Evolutionary conservation across 2,329 filamentous ascomycete species (phyloP), one percentile per base, ranked within the genome.

Genomic region (Septoria linicola): DNA sequence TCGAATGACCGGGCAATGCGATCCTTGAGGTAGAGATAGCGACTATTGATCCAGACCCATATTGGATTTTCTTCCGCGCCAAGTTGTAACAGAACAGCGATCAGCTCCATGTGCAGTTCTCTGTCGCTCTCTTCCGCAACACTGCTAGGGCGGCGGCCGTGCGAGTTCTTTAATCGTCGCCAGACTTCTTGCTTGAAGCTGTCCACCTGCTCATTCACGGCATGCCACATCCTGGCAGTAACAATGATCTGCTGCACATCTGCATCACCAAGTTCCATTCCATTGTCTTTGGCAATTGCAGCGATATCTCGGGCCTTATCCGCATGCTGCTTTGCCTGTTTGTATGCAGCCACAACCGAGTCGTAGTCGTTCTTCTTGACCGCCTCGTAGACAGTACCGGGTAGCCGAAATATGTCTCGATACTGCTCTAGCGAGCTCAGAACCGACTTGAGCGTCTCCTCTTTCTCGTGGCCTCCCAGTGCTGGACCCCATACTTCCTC

Each of bases 401-500:
- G 89, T 44, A 93, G 79, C 63, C 95, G 89, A 59, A 96, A 87
- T 41, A 93, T 83, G 27, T 87, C 85, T 54, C 84, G 86, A 68
- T 93, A 88, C 55, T 83, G 83, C 55, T 93, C 87, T 41, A 99
- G 78, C 11, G 86, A 84, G 7, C 80, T 79, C 17, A 90, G 78
- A 7, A 96, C 82, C 0, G 82, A 79, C 68, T 91, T 95, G 49
- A 99, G 76, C 55, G 85, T 85, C 66, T 91, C 88, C 65, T 97
- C 93, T 66, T 92, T 90, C 63, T 97, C 91, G 21, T 89, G 83
- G 3, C 93, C 93, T 32, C 90, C 89, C 31, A 99, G 72, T 1
- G 93, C 92, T 2, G 93, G 93, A 0, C 93, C 93, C 91, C 95
- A 99, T 7, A 99, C 88, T 64, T 99, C 93, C 69, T 97, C 90